Evolutionary conservation across 345 rosid species (phyloP), one percentile per base, ranked within the genome.

Genomic region (Kernera saxatilis): DNA sequence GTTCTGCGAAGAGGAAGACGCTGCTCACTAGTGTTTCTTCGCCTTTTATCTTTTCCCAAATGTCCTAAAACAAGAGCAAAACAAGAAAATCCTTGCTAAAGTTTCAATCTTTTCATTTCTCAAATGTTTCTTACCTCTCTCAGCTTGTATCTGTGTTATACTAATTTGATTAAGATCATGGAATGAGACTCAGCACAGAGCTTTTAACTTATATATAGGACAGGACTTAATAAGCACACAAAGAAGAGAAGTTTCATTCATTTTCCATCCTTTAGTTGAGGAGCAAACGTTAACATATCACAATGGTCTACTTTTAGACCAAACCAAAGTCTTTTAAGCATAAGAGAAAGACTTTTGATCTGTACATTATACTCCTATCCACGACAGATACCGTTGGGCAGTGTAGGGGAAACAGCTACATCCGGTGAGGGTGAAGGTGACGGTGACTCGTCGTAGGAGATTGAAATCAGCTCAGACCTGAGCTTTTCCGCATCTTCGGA

Each of bases 1-100:
- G 74, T 85, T 88, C 85, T 94, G 96, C 18, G 91, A 94, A 79
- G 98, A 94, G 63, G 99, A 89, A 85, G 93, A 86, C 39, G 92
- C 91, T n/a, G 80, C 91, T 73, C 99, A 89, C 74, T 89, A 89
- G 82, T 48, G 71, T 56, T 17, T 33, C 49, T 59, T 45, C 49
- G 8, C 51, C 21, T 46, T 23, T 6, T 30, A 13, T 22, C 45
- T 21, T 32, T n/a, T 33, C n/a, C n/a, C 30, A 10, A 18, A 60
- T 68, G 64, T 52, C 63, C n/a, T 11, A 17, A 18, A 23, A 51
- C 11, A 11, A 29, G 25, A 63, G 37, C 55, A 53, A 30, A 66
- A 66, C 67, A 67, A 66, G 15, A 75, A 25, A 33, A 23, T 1
- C 21, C 48, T 51, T 41, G 63, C 61, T 60, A 7, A 15, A 51